phyloP scores from a whole-genome alignment of 2,329 filamentous ascomycete genomes.

The Microsporum ferrugineum region DNA sequence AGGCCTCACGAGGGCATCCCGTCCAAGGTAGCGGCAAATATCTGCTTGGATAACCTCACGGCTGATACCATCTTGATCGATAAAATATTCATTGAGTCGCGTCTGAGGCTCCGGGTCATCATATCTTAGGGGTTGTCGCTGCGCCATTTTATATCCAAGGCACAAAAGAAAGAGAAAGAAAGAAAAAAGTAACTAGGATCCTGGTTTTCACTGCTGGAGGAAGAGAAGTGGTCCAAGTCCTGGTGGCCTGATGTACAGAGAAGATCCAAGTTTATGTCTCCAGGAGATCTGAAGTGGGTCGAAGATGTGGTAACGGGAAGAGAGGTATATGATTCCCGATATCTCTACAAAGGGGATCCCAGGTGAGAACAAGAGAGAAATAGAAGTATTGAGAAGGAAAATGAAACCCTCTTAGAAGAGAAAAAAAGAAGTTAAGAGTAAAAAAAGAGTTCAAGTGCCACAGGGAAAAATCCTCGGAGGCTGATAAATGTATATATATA shows the following conservation, averaged over 20 bases:
- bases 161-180: slow-evolving; percentile 7
- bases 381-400: slow-evolving; percentile 13
- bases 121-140: slow-evolving; percentile 22
- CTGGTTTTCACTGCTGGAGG: not conserved
- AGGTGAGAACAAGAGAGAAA: not conserved
- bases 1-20: slow-evolving; percentile 67
- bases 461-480: not conserved
- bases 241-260: not conserved
- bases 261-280: not conserved
- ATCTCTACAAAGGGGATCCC: not conserved
- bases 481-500: slow-evolving; percentile 1
- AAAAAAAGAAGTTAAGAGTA: not conserved
- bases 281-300: not conserved
- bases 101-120: slow-evolving; percentile 15
- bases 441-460: not conserved
- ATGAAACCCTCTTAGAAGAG: slow-evolving; percentile 6
- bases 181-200: not conserved
- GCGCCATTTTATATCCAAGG: slow-evolving; percentile 25
- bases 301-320: not conserved
- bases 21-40: slow-evolving; percentile 72
- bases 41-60: slow-evolving; percentile 75
- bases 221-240: not conserved
- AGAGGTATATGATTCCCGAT: not conserved
- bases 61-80: slow-evolving; percentile 68
- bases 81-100: slow-evolving; percentile 63